These are phyloP conservation scores for Taphrina wiesneri DNA, from an alignment of 1,139 yeast species.

Conservation along the genomic window DNA sequence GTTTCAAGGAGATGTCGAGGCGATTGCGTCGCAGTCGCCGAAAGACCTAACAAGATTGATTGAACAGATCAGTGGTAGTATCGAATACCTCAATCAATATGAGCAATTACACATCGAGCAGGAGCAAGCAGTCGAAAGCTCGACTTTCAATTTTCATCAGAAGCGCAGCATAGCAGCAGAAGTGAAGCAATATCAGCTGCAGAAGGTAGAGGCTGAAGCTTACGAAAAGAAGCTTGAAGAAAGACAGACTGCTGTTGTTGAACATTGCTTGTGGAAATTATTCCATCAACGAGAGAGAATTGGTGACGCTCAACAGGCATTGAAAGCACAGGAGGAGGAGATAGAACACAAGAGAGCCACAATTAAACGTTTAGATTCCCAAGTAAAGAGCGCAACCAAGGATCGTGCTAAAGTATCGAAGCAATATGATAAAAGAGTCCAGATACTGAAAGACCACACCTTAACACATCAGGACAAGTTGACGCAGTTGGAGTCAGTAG, in stretches of 20 bases:
- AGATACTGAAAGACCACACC: conserved; percentile 49
- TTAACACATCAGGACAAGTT: conserved; percentile 52
- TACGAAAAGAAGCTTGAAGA: conserved; percentile 62
- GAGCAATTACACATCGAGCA: conserved; percentile 65
- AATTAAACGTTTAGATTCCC: conserved; percentile 43
- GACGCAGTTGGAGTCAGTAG: conserved; percentile 58
- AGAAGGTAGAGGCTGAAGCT: conserved; percentile 68
- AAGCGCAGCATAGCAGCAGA: conserved; percentile 75
- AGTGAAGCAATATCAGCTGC: conserved; percentile 75
- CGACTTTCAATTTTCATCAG: conserved; percentile 67
- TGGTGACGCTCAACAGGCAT: conserved; percentile 39
- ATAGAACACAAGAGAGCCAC: conserved; percentile 44
- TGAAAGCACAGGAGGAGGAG: conserved; percentile 29
- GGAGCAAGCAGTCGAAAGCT: conserved; percentile 65
- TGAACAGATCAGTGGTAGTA: conserved; percentile 65
- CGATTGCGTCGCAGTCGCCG: conserved; percentile 85
- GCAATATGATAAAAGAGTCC: conserved; percentile 50
- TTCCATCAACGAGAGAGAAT: conserved; percentile 61
- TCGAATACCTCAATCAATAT: conserved; percentile 65
- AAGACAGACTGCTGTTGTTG: conserved; percentile 52
- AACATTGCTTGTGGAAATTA: conserved; percentile 63
- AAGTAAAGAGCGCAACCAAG: conserved; percentile 43
- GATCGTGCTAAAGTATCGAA: conserved; percentile 53
- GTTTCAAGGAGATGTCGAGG: conserved; percentile 96
- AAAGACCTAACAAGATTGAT: conserved; percentile 69